Evolutionary conservation across 2,329 filamentous ascomycete genomes (phyloP).

Genomic region (Talaromyces islandicus): DNA sequence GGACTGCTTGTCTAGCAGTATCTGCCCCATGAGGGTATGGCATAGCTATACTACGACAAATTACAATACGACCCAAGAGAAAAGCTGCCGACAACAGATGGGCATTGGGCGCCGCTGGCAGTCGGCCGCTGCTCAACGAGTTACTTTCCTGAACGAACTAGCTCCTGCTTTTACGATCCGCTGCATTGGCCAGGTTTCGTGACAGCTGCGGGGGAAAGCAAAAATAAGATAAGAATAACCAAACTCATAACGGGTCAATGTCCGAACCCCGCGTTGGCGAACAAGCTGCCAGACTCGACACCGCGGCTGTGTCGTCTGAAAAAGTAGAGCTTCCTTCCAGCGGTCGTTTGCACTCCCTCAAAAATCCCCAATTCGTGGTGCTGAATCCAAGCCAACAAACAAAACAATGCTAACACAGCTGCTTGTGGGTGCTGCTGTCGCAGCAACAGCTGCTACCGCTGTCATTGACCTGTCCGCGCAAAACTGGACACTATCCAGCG

Average conservation of each 20-base stretch:
- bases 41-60: background rate
- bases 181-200: background rate
- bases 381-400: background rate
- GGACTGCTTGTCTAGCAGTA: background rate
- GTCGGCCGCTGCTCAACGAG: background rate
- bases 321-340: background rate
- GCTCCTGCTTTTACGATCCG: background rate
- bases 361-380: background rate
- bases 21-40: too few species aligned
- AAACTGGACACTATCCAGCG: conserved; percentile 4
- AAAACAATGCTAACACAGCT: background rate
- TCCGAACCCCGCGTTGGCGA: background rate
- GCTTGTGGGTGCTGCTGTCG: background rate
- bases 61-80: background rate
- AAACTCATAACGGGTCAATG: background rate
- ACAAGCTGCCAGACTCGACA: background rate
- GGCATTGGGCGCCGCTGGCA: background rate
- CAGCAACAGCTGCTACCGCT: background rate
- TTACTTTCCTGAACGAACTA: background rate
- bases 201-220: too few species aligned
- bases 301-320: background rate
- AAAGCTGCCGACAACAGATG: background rate
- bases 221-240: background rate
- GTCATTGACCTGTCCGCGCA: background rate
- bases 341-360: background rate